phyloP scores from a whole-genome alignment of 1,284 basidiomycete genomes.

The Rhodotorula mucilaginosa region DNA sequence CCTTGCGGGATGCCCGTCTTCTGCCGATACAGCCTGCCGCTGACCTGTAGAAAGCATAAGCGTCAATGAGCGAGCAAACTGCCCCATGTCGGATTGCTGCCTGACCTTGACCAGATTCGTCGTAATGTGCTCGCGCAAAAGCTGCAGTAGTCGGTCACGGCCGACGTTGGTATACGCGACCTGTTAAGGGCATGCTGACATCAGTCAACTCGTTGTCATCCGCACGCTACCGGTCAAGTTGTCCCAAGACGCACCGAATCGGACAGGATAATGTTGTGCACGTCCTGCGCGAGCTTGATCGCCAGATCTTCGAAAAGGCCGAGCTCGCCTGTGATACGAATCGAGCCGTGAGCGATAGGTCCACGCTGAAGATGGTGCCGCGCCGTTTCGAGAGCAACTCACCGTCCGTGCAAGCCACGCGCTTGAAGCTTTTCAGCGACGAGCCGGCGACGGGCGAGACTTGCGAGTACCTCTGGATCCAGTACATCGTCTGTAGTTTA shows the following conservation, averaged over 20 bases:
- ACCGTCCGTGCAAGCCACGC: slow-evolving; percentile 68
- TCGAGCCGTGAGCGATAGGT: neutral
- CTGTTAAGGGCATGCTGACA: slow-evolving; percentile 45
- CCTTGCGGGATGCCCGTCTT: slow-evolving; percentile 93
- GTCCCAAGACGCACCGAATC: slow-evolving; percentile 63
- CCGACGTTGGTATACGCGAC: slow-evolving; percentile 61
- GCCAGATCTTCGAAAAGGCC: slow-evolving; percentile 71
- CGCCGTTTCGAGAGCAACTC: slow-evolving; percentile 6
- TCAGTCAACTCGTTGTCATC: neutral
- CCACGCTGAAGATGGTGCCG: no score
- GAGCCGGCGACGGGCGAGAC: slow-evolving; percentile 58
- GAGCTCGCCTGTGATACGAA: slow-evolving; percentile 59
- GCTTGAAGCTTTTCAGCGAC: slow-evolving; percentile 59
- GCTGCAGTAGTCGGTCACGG: slow-evolving; percentile 63
- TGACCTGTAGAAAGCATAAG: slow-evolving; percentile 59
- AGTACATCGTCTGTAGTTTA: slow-evolving; percentile 46
- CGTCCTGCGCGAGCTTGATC: slow-evolving; percentile 59
- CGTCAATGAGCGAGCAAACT: neutral
- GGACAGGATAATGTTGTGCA: slow-evolving; percentile 77
- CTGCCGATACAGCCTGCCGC: slow-evolving; percentile 74
- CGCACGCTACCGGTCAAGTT: no score
- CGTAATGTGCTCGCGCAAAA: slow-evolving; percentile 83
- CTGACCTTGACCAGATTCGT: slow-evolving; percentile 83
- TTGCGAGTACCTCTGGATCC: slow-evolving; percentile 65
- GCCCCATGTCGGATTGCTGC: slow-evolving; percentile 1